A percentile compares a stretch with the other conserved stretches of the same genome.
These are phyloP conservation scores for Mucor piriformis DNA, from an alignment of 371 early-diverging fungal genomes.

Conservation along the genomic window DNA sequence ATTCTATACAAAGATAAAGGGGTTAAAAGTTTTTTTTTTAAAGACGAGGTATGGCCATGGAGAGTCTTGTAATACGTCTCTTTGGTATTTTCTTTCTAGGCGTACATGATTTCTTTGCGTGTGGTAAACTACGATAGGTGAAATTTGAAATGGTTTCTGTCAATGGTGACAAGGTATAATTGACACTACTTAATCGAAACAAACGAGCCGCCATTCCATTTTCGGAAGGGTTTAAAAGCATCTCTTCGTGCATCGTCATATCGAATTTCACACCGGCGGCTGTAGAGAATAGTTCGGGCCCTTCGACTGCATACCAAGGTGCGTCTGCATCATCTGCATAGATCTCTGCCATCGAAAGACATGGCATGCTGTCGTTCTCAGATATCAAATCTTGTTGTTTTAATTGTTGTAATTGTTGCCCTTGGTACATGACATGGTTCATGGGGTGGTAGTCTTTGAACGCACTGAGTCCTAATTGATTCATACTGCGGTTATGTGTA, in stretches of 20 bases:
- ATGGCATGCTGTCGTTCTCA: constrained; percentile 12
- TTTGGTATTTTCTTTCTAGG: constrained; percentile 45
- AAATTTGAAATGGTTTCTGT: constrained; percentile 77
- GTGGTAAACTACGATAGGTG: constrained; percentile 72
- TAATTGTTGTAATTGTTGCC: not conserved
- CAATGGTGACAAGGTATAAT: constrained; percentile 85
- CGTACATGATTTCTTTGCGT: constrained; percentile 23
- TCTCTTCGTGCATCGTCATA: constrained; percentile 9
- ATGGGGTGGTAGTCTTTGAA: constrained; percentile 14
- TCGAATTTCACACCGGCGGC: not conserved
- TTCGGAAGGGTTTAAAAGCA: constrained; percentile 59
- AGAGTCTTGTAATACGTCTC: constrained; percentile 41
- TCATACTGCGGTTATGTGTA: constrained; percentile 19
- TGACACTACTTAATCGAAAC: constrained; percentile 74
- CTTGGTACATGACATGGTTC: constrained; percentile 1
- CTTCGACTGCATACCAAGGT: constrained; percentile 45
- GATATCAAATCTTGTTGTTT: constrained; percentile 18
- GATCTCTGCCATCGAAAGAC: constrained; percentile 14
- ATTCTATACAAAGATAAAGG: not conserved
- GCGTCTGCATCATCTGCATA: constrained; percentile 38
- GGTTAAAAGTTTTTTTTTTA: constrained; percentile 1
- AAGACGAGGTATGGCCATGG: constrained; percentile 16
- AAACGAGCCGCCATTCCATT: constrained; percentile 82
- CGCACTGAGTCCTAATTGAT: constrained; percentile 7
- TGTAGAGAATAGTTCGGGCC: constrained; percentile 15